These are phyloP conservation scores for Crithidia expoeki DNA, from an alignment of 208 protist genomes.

Conservation along the genomic window DNA sequence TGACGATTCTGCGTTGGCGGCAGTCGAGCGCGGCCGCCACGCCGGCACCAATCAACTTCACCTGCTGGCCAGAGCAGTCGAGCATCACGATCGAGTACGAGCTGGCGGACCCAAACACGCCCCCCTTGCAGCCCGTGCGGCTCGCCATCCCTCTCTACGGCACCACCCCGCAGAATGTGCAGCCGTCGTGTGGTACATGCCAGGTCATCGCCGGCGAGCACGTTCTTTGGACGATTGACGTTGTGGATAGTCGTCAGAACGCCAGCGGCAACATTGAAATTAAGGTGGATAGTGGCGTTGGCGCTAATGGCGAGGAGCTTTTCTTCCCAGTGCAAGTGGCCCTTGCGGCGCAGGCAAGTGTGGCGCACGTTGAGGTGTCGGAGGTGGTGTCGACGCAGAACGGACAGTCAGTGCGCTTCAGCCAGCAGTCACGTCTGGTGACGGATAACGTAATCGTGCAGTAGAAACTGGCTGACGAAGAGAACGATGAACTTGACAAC, in stretches of 20 bases:
- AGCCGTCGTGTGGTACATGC: conserved; percentile 53
- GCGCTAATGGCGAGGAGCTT: conserved; percentile 35
- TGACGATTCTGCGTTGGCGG: conserved; percentile 82
- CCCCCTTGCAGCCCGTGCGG: conserved; percentile 53
- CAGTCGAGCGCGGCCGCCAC: conserved; percentile 29
- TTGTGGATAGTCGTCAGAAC: conserved; percentile 51
- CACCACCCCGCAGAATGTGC: conserved; percentile 34
- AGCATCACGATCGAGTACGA: conserved; percentile 89
- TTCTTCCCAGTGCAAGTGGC: conserved; percentile 82
- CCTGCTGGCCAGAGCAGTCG: conserved; percentile 75
- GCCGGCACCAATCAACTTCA: conserved; percentile 68
- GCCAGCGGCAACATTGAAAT: conserved; percentile 77
- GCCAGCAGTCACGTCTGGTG: conserved; percentile 51
- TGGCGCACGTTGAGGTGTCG: conserved; percentile 58
- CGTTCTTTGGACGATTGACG: conserved; percentile 74
- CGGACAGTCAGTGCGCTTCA: conserved; percentile 64
- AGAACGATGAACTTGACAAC: no score
- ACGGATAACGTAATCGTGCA: conserved; percentile 60
- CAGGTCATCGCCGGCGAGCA: conserved; percentile 27
- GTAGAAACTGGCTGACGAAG: conserved; percentile 14
- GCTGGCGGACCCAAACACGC: conserved; percentile 42
- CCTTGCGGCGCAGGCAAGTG: conserved; percentile 45
- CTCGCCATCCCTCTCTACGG: conserved; percentile 73
- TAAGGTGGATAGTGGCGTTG: conserved; percentile 30
- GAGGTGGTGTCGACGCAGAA: conserved; percentile 68